Evolutionary conservation across 2,329 filamentous ascomycete species (phyloP), one percentile per base, ranked within the genome.

Genomic region (Aspergillus sp.): DNA sequence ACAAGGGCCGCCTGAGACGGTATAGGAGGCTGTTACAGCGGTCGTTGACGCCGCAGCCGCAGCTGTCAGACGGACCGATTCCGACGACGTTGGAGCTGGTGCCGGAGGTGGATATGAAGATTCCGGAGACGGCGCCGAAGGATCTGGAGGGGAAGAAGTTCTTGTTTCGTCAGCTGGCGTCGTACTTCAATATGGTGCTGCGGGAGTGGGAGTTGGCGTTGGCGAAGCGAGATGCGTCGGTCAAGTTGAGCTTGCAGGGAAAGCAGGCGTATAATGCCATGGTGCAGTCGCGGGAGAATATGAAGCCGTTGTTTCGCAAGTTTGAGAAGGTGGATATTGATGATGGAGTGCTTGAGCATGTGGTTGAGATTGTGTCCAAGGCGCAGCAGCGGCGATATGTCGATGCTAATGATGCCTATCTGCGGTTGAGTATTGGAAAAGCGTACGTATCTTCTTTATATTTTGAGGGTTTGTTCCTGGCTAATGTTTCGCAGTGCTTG

Each of bases 161-260:
- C 76, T 80, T 99, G 42, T 94, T 90, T 79, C 84, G 94, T 10
- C 94, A 99, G 76, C 83, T 99, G 58, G 91, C 90, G 19, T 95
- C 91, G 52, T 99, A 97, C 81, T 98, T 99, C 80, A 96, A 91
- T 56, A 92, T 99, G 87, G 87, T 99, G n/a, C 81, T 99, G 60
- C 85, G 83, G 48, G 94, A 96, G 75, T 99, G 96, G 89, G 87
- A 93, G 68, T 73, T 80, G 42, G 92, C 93, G 5, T 85, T 99
- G 69, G 86, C 86, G 5, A 78, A 80, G 50, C 83, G 87, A 52
- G 79, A 84, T 27, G 68, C 77, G 8, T 79, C 81, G 2, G 82
- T 88, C 32, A 86, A 90, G 68, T 86, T 88, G 62, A 93, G 90
- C 27, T 89, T 88, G 66, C 87, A 91, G 19, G 92, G 93, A 69